Evolutionary conservation across 495 filamentous ascomycete species (phyloP).

Genomic region (Podospora pseudocomata): DNA sequence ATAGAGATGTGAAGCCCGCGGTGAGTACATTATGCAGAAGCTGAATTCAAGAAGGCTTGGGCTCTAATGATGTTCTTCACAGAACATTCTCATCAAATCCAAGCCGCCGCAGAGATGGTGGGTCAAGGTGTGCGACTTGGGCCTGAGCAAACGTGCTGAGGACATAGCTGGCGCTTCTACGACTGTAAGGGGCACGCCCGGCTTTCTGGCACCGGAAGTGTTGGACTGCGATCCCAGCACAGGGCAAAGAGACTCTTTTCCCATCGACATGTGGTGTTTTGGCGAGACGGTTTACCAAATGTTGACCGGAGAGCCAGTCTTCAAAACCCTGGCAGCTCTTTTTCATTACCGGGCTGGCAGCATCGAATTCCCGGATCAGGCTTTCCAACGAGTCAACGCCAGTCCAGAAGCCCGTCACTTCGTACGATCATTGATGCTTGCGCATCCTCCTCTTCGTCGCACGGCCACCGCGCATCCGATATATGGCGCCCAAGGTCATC

Average conservation of each 20-base stretch:
- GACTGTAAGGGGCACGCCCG: constrained; percentile 28
- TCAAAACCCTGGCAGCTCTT: not conserved
- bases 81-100: constrained; percentile 10
- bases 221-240: constrained; percentile 9
- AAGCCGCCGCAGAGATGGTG: constrained; percentile 30
- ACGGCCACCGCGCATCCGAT: not conserved
- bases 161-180: constrained; percentile 27
- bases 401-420: not conserved
- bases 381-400: not conserved
- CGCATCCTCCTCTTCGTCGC: not conserved
- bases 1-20: constrained; percentile 46
- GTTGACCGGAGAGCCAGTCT: not conserved
- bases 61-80: constrained; percentile 1
- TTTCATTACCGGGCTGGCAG: not conserved
- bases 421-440: not conserved
- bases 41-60: not conserved
- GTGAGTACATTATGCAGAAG: not conserved
- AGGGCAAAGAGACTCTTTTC: not conserved
- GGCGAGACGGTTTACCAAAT: constrained; percentile 11
- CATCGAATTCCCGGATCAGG: not conserved
- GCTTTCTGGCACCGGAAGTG: constrained; percentile 43
- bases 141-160: constrained; percentile 40
- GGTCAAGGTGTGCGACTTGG: constrained; percentile 50
- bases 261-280: constrained; percentile 13
- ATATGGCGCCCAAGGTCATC: not conserved